These are phyloP conservation scores for Thermochaetoides thermophila DNA, from an alignment of 495 filamentous ascomycete genomes.

Conservation along the genomic window DNA sequence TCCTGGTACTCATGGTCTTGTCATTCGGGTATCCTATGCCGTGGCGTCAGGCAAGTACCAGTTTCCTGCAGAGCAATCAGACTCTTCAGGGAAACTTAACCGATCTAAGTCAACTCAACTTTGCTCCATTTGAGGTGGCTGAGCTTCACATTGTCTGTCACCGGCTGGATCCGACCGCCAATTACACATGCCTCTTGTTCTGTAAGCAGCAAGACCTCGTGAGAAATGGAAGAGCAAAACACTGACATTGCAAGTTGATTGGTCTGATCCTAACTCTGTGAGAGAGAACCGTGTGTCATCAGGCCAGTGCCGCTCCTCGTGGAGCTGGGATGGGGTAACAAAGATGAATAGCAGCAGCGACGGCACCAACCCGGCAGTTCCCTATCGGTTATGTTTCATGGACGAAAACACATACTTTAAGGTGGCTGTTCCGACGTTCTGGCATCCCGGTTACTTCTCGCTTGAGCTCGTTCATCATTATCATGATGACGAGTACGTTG, in stretches of 20 bases:
- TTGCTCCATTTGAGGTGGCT: constrained; percentile 3
- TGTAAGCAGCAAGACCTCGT: background rate
- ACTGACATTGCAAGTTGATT: constrained; percentile 12
- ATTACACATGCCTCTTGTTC: constrained; percentile 4
- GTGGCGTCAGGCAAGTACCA: no score
- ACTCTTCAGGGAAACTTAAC: background rate
- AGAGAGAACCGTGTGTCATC: constrained; percentile 15
- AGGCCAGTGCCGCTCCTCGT: constrained; percentile 11
- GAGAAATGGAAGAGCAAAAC: background rate
- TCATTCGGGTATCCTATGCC: no score
- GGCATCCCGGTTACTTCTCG: constrained; percentile 17
- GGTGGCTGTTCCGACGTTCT: constrained; percentile 13
- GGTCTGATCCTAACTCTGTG: constrained; percentile 23
- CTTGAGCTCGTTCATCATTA: constrained; percentile 19
- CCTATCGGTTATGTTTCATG: constrained; percentile 11
- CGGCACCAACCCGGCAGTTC: constrained; percentile 9
- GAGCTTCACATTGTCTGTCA: constrained; percentile 2
- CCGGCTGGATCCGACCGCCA: background rate
- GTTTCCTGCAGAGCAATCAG: no score
- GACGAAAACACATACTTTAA: constrained; percentile 11
- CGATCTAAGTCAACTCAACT: constrained; percentile 5
- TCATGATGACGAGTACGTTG: constrained; percentile 16
- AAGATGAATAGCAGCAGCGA: constrained; percentile 2
- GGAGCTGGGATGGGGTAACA: constrained; percentile 19
- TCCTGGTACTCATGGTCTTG: no score